phyloP scores from a whole-genome alignment of 768 basidiomycete species.

The Trametes gibbosa region DNA sequence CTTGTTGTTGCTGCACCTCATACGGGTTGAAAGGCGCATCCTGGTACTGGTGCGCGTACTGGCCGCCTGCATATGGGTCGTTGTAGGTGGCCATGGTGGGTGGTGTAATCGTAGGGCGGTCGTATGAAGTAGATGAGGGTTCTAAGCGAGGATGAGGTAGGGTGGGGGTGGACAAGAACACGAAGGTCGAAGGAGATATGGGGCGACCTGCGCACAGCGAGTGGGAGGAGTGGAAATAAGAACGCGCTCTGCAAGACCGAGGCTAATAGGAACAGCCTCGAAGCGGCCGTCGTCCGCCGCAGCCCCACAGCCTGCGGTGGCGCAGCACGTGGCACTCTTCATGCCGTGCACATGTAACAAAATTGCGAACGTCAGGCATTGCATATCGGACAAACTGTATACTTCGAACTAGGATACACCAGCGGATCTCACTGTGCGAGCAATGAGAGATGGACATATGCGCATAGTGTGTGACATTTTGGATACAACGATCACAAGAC shows the following conservation, averaged over 20 bases:
- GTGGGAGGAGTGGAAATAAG: constrained; percentile 3
- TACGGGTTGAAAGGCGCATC: constrained; percentile 46
- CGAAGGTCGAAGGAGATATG: not conserved
- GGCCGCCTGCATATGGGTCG: constrained; percentile 45
- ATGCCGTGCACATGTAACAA: too few relatives aligned
- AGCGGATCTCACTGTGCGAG: too few relatives aligned
- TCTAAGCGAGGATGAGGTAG: not conserved
- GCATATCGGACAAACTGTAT: not conserved
- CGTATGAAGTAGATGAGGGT: not conserved
- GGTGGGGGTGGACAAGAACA: not conserved
- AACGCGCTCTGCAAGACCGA: not conserved
- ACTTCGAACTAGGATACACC: too few relatives aligned
- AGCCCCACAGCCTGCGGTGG: not conserved
- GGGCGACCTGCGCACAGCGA: constrained; percentile 20
- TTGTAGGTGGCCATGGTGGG: constrained; percentile 41
- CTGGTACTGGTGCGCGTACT: constrained; percentile 30
- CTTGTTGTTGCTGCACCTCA: constrained; percentile 44
- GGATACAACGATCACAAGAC: not conserved
- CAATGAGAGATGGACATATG: not conserved
- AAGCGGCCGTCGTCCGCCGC: constrained; percentile 16
- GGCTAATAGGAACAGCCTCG: constrained; percentile 18
- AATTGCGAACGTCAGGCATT: too few relatives aligned
- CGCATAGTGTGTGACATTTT: not conserved
- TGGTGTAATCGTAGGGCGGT: constrained; percentile 1
- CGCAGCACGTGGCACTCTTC: not conserved